Evolutionary conservation across 2,329 filamentous ascomycete genomes (phyloP).

Genomic region (Aspergillus oerlinghausenensis): DNA sequence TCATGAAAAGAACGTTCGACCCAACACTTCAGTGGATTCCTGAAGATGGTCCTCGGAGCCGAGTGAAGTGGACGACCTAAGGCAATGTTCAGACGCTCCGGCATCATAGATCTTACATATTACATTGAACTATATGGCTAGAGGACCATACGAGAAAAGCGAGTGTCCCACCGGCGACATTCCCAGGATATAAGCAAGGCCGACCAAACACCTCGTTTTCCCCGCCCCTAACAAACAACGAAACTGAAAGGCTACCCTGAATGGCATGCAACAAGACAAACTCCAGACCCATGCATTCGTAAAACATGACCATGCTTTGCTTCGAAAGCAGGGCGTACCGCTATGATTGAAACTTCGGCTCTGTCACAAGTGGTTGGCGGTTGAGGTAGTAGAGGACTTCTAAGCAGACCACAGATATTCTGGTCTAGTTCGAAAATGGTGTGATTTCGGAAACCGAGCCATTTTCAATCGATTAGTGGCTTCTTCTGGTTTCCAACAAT

Average conservation of each 20-base stretch:
- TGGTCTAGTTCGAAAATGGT: conserved; percentile 7
- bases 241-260: conserved; percentile 21
- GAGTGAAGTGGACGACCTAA: not conserved
- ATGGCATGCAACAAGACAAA: conserved; percentile 30
- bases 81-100: not conserved
- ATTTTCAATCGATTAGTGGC: conserved; percentile 60
- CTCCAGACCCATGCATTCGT: conserved; percentile 35
- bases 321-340: conserved; percentile 9
- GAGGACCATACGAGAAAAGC: conserved; percentile 6
- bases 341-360: not conserved
- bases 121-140: conserved; percentile 13
- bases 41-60: not conserved
- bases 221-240: conserved; percentile 12
- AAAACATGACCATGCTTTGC: conserved; percentile 24
- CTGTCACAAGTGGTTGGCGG: not conserved
- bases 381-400: not conserved
- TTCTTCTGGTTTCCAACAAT: conserved; percentile 60
- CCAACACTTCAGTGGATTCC: not conserved
- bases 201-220: conserved; percentile 19
- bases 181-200: conserved; percentile 9
- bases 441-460: conserved; percentile 9
- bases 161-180: conserved; percentile 3
- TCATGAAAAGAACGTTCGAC: not conserved
- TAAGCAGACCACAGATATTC: not conserved
- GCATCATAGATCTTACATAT: conserved; percentile 16